Evolutionary conservation across 257 asterid species (phyloP).

Genomic region (Fraxinus anomala): DNA sequence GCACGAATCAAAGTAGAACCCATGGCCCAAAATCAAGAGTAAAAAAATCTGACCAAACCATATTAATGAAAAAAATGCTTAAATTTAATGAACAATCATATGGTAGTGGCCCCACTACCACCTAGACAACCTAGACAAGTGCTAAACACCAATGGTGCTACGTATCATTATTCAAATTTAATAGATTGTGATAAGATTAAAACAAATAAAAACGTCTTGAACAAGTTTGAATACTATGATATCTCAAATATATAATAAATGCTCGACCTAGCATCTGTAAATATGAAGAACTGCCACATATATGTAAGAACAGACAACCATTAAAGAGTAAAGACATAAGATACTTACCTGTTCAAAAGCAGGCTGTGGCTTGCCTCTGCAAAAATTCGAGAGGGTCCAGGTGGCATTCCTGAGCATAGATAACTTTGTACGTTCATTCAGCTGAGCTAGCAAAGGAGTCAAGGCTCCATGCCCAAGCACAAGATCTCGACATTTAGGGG

Average conservation of each 20-base stretch:
- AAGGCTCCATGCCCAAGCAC: conserved; percentile 77
- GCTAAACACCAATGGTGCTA: no score
- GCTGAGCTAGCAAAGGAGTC: conserved; percentile 68
- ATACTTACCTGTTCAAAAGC: conserved; percentile 68
- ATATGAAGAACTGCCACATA: not conserved
- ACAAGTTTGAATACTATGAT: not conserved
- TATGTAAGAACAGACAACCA: not conserved
- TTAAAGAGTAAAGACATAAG: not conserved
- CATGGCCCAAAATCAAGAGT: not conserved
- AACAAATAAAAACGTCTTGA: not conserved
- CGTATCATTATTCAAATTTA: no score
- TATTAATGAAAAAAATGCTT: no score
- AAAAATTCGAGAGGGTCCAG: conserved; percentile 86
- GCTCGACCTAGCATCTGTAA: not conserved
- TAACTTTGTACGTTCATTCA: conserved; percentile 73
- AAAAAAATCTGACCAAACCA: no score
- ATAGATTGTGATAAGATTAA: no score
- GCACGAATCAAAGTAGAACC: not conserved
- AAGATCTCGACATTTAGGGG: conserved; percentile 83
- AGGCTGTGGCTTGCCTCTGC: conserved; percentile 96
- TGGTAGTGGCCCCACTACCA: no score
- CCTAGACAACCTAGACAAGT: no score
- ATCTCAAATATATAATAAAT: not conserved
- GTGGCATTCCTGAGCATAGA: conserved; percentile 94
- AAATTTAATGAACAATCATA: no score